A percentile compares a stretch with the other conserved stretches of the same genome.
phyloP scores from a whole-genome alignment of 1,284 basidiomycete genomes.

The Sporisorium iseilematis-ciliati region DNA sequence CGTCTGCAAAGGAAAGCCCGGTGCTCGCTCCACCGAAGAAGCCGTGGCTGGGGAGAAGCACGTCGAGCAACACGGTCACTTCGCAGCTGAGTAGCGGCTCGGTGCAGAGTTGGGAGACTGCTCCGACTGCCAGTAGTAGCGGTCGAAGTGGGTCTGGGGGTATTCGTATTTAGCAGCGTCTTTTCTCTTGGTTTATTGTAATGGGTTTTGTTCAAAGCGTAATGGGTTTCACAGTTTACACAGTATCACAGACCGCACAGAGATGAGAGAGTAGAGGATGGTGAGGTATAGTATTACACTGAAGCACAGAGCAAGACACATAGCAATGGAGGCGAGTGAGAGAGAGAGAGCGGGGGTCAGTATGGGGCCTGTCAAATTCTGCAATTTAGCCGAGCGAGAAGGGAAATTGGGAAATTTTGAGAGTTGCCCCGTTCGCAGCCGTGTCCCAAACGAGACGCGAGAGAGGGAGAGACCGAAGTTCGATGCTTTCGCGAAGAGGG shows the following conservation, averaged over 20 bases:
- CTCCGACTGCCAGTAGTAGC: background rate
- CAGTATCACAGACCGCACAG: background rate
- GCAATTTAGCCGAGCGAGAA: constrained; percentile 31
- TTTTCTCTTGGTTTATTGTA: background rate
- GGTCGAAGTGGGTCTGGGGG: constrained; percentile 10
- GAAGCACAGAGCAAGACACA: background rate
- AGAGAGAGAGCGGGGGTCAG: background rate
- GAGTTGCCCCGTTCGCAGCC: constrained; percentile 42
- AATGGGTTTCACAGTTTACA: no score
- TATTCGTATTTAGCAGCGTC: constrained; percentile 1
- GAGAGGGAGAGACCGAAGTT: background rate
- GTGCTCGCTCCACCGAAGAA: background rate
- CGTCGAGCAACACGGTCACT: background rate
- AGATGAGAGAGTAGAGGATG: background rate
- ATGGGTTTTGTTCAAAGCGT: background rate
- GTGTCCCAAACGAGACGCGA: constrained; percentile 4
- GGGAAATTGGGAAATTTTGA: constrained; percentile 14
- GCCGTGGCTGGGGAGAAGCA: background rate
- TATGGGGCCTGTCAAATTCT: constrained; percentile 34
- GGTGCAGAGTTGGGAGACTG: constrained; percentile 7
- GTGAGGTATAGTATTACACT: constrained; percentile 29
- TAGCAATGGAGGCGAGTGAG: background rate
- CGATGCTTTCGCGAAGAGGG: background rate
- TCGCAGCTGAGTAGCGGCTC: background rate
- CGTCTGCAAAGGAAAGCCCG: constrained; percentile 1